Percentiles rank a stretch among this genome's conserved stretches.
Conservation (phyloP, 177 flowering plant species). For the Vitis hybrid region DNA sequence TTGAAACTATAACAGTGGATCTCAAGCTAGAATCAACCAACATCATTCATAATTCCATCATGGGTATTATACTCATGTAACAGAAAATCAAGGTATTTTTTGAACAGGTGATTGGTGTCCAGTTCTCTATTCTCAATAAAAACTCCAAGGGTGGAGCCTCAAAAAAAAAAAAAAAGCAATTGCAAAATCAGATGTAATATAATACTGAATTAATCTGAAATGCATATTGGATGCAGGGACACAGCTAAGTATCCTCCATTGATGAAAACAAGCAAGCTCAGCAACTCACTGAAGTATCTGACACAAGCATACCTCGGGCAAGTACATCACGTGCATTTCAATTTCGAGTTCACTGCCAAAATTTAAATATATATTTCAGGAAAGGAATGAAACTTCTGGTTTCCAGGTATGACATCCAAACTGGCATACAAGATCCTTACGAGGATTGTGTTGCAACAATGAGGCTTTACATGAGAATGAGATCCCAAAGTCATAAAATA, state of each 20-base stretch:
- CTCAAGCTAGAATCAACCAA: not conserved
- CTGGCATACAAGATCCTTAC: conserved; percentile 78
- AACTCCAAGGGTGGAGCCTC: not conserved
- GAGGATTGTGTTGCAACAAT: conserved; percentile 86
- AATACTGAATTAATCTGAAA: not conserved
- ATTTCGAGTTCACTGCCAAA: not conserved
- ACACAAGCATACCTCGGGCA: conserved; percentile 77
- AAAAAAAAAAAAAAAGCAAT: not conserved
- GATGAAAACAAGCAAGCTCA: conserved; percentile 91
- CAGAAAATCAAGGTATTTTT: too few relatives aligned
- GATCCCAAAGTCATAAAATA: conserved; percentile 48
- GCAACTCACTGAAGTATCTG: conserved; percentile 82
- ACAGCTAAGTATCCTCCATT: conserved; percentile 91
- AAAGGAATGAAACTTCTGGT: not conserved
- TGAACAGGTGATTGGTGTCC: too few relatives aligned
- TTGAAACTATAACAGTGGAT: not conserved
- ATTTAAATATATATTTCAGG: not conserved
- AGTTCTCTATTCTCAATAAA: too few relatives aligned
- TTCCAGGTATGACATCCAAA: conserved; percentile 82
- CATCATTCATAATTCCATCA: too few relatives aligned
- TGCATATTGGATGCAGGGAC: conserved; percentile 48
- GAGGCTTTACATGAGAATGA: conserved; percentile 87
- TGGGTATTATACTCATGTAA: too few relatives aligned
- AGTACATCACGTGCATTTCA: conserved; percentile 8
- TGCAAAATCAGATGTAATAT: not conserved